Evolutionary conservation across 805 yeast species (phyloP), one percentile per base, ranked within the genome.

Genomic region (Nakazawaea wickerhamii): DNA sequence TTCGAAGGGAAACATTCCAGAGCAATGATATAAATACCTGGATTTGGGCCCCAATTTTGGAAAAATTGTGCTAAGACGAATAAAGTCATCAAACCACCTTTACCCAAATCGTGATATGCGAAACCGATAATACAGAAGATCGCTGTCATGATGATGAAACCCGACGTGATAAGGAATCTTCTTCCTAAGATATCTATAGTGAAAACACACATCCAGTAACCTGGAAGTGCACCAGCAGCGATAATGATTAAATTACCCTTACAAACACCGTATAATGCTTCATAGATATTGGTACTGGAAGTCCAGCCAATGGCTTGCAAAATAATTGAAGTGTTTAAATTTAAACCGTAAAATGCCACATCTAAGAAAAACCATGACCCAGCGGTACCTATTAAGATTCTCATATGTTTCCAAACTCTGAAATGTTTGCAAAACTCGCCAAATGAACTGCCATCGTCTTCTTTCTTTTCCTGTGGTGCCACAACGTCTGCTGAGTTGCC

Each of bases 351-450:
- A 68, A 71, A 82, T 22, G 91, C 91, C 63, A 84, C 80, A 68
- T 84, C 91, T 64, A 84, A 71, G 68, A 77, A 70, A 65, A 82
- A 82, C 93, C 93, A 84, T 21, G 84, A 74, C 61, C 80, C 81
- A 49, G 91, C 88, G 53, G 91, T 81, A 60, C 90, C 91, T 38
- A 84, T 50, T 53, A 84, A 68, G 48, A 84, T 75, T 65, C 79
- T 82, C 63, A 82, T 78, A 63, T 84, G 78, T 64, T 72, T 83
- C 91, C 91, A 84, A 68, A 83, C 79, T 38, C 73, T 63, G 56
- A 84, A 84, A 60, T 87, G 93, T 18, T 46, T 33, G 48, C 66
- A 55, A 70, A 84, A 84, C 63, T 84, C 91, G 44, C 56, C 58
- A 62, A 71, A 72, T 27, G 89, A 79, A 42, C 90, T 90, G 67